Percentiles rank a stretch among this genome's conserved stretches.
These are phyloP conservation scores for Escallonia rubra DNA, from an alignment of 129 eudicot species.

Conservation along the genomic window DNA sequence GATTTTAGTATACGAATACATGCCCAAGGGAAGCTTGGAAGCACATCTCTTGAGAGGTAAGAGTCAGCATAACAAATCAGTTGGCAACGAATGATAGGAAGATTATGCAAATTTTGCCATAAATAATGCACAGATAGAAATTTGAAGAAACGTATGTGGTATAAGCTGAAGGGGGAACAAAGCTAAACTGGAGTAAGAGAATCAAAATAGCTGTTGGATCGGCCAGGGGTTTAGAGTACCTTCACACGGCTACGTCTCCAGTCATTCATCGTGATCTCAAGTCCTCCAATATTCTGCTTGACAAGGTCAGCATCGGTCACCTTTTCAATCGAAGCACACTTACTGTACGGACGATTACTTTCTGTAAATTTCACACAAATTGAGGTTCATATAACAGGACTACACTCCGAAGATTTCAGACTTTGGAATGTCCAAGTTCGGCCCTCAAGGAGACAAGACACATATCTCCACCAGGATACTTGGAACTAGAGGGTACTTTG, in stretches of 20 bases:
- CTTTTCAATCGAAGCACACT: no score
- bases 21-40: conserved; percentile 48
- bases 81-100: neutral
- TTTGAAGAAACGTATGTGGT: conserved; percentile 14
- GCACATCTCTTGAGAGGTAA: conserved; percentile 42
- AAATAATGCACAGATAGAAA: neutral
- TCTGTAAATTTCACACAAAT: no score
- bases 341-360: no score
- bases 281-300: conserved; percentile 46
- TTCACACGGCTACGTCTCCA: conserved; percentile 31
- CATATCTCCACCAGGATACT: conserved; percentile 36
- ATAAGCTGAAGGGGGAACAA: conserved; percentile 21
- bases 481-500: conserved; percentile 45
- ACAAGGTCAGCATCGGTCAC: conserved; percentile 15
- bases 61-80: neutral
- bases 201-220: conserved; percentile 41
- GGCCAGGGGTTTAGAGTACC: conserved; percentile 46
- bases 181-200: conserved; percentile 40
- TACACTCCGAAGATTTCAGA: conserved; percentile 44
- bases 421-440: conserved; percentile 43
- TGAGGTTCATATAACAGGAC: conserved; percentile 17
- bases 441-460: conserved; percentile 40
- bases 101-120: neutral
- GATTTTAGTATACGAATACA: conserved; percentile 42
- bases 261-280: conserved; percentile 50